These are phyloP conservation scores for Lactifluus pinguis DNA, from an alignment of 768 basidiomycete species.

Conservation along the genomic window DNA sequence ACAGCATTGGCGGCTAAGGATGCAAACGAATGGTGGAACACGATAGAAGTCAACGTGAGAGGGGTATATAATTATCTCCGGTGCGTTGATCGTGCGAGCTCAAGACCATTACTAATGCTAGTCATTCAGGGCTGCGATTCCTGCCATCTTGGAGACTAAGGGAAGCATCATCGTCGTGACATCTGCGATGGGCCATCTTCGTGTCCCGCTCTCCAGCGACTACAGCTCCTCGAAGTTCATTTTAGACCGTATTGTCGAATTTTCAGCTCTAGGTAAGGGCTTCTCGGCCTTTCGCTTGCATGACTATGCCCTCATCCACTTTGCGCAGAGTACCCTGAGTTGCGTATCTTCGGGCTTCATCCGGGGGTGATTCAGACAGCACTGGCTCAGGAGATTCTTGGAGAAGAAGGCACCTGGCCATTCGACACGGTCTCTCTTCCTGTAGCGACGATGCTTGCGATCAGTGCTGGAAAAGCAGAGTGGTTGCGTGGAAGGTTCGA, in stretches of 20 bases:
- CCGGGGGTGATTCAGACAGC: not conserved
- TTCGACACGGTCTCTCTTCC: not conserved
- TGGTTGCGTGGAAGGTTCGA: constrained; percentile 10
- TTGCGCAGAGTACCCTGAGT: not conserved
- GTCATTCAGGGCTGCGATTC: not conserved
- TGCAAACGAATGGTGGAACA: constrained; percentile 5
- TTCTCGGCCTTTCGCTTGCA: not conserved
- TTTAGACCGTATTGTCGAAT: constrained; percentile 5
- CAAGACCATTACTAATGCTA: not conserved
- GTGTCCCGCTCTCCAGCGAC: not conserved
- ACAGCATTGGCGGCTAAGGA: not conserved
- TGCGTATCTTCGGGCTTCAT: constrained; percentile 2
- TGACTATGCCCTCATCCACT: not conserved
- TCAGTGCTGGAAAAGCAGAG: constrained; percentile 8
- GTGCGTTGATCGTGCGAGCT: not conserved
- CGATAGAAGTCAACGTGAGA: constrained; percentile 2
- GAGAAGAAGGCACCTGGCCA: not conserved
- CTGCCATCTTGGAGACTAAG: not conserved
- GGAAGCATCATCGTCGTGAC: constrained; percentile 2
- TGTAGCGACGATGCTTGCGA: not conserved
- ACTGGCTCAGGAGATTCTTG: not conserved
- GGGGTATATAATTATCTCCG: constrained; percentile 11
- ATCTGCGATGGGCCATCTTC: not conserved
- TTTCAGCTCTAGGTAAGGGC: not conserved
- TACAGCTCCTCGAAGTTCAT: constrained; percentile 1